Conservation (phyloP, 2,329 filamentous ascomycete species). For the Cercospora citrullina region DNA sequence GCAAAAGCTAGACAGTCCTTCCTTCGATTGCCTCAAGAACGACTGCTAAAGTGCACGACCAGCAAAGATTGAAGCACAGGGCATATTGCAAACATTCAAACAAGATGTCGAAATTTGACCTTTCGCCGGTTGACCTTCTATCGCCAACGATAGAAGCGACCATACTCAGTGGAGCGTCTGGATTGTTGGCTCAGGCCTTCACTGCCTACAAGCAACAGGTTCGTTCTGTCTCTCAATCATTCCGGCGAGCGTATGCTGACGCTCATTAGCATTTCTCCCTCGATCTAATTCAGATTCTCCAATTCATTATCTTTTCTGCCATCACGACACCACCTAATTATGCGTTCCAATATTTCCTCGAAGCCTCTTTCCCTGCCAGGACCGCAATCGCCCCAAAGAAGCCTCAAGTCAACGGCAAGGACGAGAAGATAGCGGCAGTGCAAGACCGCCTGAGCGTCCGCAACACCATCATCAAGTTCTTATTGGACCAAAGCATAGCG, state of each 20-base stretch:
- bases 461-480: constrained; percentile 5
- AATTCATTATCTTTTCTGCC: not conserved
- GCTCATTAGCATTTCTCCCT: not conserved
- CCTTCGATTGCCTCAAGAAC: not conserved
- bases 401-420: not conserved
- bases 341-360: not conserved
- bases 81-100: not conserved
- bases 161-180: not conserved
- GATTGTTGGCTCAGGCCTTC: not conserved
- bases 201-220: not conserved
- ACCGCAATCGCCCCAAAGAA: not conserved
- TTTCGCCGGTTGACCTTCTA: not conserved
- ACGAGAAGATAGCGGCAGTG: not conserved
- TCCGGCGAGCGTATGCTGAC: not conserved
- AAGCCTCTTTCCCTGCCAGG: not conserved
- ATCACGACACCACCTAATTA: not conserved
- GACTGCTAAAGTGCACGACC: not conserved
- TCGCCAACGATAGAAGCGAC: not conserved
- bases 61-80: not conserved
- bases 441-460: not conserved
- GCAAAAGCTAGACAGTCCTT: not conserved
- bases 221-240: not conserved
- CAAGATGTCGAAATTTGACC: not conserved
- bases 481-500: constrained; percentile 1
- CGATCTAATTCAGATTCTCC: not conserved